A percentile compares a stretch with the other conserved stretches of the same genome.
phyloP scores from a whole-genome alignment of 495 filamentous ascomycete species.

The Hyaloscypha variabilis region DNA sequence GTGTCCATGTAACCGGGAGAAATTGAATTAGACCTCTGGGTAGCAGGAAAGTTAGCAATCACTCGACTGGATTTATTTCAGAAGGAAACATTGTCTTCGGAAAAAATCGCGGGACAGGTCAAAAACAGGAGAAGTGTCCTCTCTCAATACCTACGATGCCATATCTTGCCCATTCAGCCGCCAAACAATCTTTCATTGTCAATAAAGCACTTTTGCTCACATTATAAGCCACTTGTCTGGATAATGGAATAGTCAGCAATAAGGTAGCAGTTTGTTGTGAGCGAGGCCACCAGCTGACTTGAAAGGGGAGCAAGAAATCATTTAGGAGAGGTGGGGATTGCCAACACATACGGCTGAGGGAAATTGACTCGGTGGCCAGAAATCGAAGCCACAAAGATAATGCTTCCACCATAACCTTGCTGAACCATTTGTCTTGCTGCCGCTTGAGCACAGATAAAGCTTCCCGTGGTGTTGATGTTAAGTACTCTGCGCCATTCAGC shows the following conservation, averaged over 20 bases:
- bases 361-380: conserved; percentile 69
- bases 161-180: conserved; percentile 64
- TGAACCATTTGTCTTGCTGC: conserved; percentile 57
- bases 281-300: too few species aligned
- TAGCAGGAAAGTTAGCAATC: too few species aligned
- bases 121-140: too few species aligned
- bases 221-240: conserved; percentile 72
- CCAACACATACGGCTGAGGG: conserved; percentile 57
- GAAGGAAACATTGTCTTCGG: too few species aligned
- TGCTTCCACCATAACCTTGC: conserved; percentile 54
- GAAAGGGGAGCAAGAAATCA: too few species aligned
- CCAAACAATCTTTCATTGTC: conserved; percentile 60
- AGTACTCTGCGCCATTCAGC: conserved; percentile 60
- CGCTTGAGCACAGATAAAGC: conserved; percentile 70
- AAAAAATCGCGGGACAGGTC: too few species aligned
- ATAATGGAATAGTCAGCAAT: too few species aligned
- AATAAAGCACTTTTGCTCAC: conserved; percentile 67
- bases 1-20: conserved; percentile 83
- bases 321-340: too few species aligned
- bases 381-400: conserved; percentile 69
- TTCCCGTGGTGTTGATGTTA: conserved; percentile 70
- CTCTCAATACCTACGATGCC: conserved; percentile 73
- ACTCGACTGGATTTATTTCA: too few species aligned
- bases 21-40: conserved; percentile 70
- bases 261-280: too few species aligned